Evolutionary conservation across 1,284 basidiomycete genomes (phyloP).

Genomic region (Sporisorium graminicola): DNA sequence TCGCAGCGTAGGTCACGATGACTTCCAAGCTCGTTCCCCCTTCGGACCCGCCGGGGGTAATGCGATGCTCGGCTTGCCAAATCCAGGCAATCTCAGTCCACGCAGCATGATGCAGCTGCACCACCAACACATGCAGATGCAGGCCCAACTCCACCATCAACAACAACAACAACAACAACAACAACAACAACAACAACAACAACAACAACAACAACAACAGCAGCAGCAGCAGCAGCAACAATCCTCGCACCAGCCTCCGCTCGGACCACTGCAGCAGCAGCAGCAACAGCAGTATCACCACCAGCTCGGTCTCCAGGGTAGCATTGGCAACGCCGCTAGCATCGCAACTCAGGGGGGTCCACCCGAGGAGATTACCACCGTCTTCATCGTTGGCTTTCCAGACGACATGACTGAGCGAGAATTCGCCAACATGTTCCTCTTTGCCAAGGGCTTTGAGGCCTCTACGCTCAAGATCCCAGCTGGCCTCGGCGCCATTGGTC

Average conservation of each 20-base stretch:
- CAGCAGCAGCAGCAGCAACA: too few relatives aligned
- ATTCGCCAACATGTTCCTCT: constrained; percentile 99
- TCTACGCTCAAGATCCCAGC: constrained; percentile 96
- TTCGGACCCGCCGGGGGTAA: constrained; percentile 20
- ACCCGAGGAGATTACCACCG: constrained; percentile 91
- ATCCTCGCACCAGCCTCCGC: background rate
- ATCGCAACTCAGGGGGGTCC: constrained; percentile 23
- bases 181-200: too few relatives aligned
- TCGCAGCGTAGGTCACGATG: constrained; percentile 36
- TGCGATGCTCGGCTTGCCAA: constrained; percentile 36
- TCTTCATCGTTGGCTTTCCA: constrained; percentile 98
- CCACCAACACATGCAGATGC: constrained; percentile 61
- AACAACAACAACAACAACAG: too few relatives aligned
- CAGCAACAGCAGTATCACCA: constrained; percentile 34
- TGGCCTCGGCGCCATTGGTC: constrained; percentile 75
- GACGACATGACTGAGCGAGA: constrained; percentile 99
- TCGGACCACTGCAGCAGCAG: constrained; percentile 15
- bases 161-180: too few relatives aligned
- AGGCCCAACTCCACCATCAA: constrained; percentile 43
- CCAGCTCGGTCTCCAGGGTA: constrained; percentile 29
- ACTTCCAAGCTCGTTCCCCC: constrained; percentile 28
- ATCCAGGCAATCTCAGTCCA: constrained; percentile 57
- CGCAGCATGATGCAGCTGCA: constrained; percentile 61
- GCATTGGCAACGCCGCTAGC: constrained; percentile 24
- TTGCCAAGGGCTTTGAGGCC: constrained; percentile 94